Base-by-base conservation (phyloP, 2,329 filamentous ascomycete genomes). In the Diaporthe amygdali region DNA sequence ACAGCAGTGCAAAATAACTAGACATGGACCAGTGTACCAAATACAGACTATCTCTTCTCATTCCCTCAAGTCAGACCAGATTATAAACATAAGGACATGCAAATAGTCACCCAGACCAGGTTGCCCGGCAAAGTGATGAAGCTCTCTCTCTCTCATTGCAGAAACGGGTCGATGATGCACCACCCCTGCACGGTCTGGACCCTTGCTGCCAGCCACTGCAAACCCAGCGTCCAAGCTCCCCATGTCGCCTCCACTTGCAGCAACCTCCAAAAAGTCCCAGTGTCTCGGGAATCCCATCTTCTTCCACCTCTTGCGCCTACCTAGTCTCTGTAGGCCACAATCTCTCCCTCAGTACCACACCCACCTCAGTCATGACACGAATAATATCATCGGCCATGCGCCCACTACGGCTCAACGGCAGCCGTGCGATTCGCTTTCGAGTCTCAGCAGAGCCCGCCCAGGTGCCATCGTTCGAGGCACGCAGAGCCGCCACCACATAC, bases 1-100 rank as follows among this genome's bases (percentile, higher is more conserved):
- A 46, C 83, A 75, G 76, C 47, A 46, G 49, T 37, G 41, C 7
- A 15, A 41, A 47, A n/a, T 39, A 22, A 39, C 52, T 22, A 66
- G 56, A 30, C 56, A 59, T n/a, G 14, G 30, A 20, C 6, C 55
- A 56, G 20, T 12, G 30, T 37, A n/a, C 9, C 12, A 30, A 39
- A 7, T 34, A 17, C 20, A 30, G 17, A n/a, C n/a, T n/a, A 41
- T 32, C 59, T 64, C 59, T 15, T 37, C n/a, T 49, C 44, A 46
- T 7, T 12, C 15, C 7, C 6, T 27, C 20, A 2, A 17, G 6
- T 7, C 4, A 37, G 30, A 14, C 30, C n/a, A 25, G 2, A 14
- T 30, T 14, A 22, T 10, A n/a, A 22, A 15, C 39, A 34, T 20
- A 47, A 9, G 5, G 22, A 10, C 41, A 4, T 47, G 27, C 56